Percentiles rank a stretch among this genome's conserved stretches.
Evolutionary conservation across 2,329 filamentous ascomycete species (phyloP).

Genomic region (Pseudovirgaria hyperparasitica): DNA sequence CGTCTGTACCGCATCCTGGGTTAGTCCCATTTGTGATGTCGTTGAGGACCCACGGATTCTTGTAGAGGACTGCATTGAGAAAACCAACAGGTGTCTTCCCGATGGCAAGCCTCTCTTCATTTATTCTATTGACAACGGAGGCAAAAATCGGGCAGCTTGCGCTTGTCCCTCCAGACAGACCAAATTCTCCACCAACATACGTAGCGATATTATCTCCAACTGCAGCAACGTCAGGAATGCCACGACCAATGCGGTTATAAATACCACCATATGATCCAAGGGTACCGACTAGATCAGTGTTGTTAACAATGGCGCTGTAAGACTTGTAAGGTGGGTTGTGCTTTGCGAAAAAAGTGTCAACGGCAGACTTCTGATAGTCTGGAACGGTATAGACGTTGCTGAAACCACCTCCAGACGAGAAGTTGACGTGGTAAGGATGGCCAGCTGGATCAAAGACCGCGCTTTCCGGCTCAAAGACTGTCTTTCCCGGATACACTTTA

Average conservation of each 20-base stretch:
- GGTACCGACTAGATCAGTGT: slow-evolving; percentile 1
- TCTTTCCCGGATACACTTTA: slow-evolving; percentile 8
- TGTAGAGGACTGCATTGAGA: slow-evolving; percentile 15
- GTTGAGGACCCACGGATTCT: slow-evolving; percentile 11
- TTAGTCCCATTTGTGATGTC: slow-evolving; percentile 10
- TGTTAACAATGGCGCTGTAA: slow-evolving; percentile 11
- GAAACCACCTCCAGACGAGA: slow-evolving; percentile 23
- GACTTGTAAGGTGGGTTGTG: slow-evolving; percentile 5
- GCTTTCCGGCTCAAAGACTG: slow-evolving; percentile 7
- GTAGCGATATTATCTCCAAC: slow-evolving; percentile 18
- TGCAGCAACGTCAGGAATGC: slow-evolving; percentile 20
- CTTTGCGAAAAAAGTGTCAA: slow-evolving; percentile 20
- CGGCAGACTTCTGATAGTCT: slow-evolving; percentile 24
- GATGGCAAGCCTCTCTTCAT: slow-evolving; percentile 13
- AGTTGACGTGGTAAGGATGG: slow-evolving; percentile 2
- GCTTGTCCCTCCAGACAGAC: slow-evolving; percentile 12
- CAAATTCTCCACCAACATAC: slow-evolving; percentile 10
- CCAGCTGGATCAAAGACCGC: slow-evolving; percentile 6
- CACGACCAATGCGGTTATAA: slow-evolving; percentile 23
- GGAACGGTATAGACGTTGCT: slow-evolving; percentile 19
- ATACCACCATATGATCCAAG: slow-evolving; percentile 8
- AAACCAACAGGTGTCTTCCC: slow-evolving; percentile 15
- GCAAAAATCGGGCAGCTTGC: slow-evolving; percentile 14
- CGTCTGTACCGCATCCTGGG: slow-evolving; percentile 8
- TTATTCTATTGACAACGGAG: slow-evolving; percentile 13